phyloP scores from a whole-genome alignment of 108 stramenopile genomes.

The Schizochytrium sp. region DNA sequence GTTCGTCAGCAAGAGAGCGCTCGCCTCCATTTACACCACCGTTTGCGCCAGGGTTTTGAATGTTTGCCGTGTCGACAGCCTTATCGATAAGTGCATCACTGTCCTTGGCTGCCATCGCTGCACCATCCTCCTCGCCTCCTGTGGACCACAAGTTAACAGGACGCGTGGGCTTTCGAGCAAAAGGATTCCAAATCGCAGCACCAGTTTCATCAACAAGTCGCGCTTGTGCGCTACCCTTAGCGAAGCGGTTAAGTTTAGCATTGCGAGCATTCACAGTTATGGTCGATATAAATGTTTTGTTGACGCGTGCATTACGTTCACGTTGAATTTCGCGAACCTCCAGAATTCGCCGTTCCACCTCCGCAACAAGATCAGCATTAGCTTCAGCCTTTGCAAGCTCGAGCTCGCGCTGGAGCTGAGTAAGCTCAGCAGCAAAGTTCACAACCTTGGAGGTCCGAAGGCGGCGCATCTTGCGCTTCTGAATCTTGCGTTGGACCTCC shows the following conservation, averaged over 20 bases:
- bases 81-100: constrained; percentile 5
- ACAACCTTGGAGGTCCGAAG: constrained; percentile 12
- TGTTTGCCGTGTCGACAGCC: constrained; percentile 30
- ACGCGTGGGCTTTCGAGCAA: constrained; percentile 58
- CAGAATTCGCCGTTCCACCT: constrained; percentile 5
- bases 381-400: constrained; percentile 4
- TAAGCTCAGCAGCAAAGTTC: not conserved
- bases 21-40: not conserved
- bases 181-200: constrained; percentile 40
- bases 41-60: not conserved
- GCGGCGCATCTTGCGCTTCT: not conserved
- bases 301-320: not conserved
- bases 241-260: constrained; percentile 24
- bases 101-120: not conserved
- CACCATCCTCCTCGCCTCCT: constrained; percentile 7
- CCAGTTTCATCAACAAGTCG: not conserved
- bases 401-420: constrained; percentile 50
- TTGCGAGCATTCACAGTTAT: not conserved
- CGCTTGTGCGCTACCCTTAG: not conserved
- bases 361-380: not conserved
- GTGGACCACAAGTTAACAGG: constrained; percentile 57
- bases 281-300: constrained; percentile 1
- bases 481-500: not conserved
- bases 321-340: constrained; percentile 27
- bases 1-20: constrained; percentile 30